Conservation (phyloP, 2,329 filamentous ascomycete species). For the Colletotrichum liaoningense region DNA sequence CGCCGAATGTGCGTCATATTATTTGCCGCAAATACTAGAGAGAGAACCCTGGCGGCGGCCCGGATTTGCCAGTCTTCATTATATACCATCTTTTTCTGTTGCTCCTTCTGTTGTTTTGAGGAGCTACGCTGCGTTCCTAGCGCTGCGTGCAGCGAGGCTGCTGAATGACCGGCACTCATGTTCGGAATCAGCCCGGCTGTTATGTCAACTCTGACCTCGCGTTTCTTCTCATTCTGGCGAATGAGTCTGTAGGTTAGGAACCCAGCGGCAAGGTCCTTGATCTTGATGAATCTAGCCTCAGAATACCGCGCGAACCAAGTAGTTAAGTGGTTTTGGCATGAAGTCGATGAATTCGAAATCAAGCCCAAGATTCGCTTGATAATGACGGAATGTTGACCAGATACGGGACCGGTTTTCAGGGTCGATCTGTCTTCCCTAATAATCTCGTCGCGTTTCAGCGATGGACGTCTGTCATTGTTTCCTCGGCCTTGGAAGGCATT, state of each 20-base stretch:
- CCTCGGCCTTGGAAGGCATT: constrained; percentile 54
- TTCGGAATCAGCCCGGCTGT: constrained; percentile 79
- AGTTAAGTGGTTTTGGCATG: constrained; percentile 82
- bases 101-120: constrained; percentile 66
- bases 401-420: constrained; percentile 55
- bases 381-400: constrained; percentile 82
- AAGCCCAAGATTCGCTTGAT: constrained; percentile 87
- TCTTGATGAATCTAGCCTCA: constrained; percentile 73
- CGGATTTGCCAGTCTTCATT: constrained; percentile 91
- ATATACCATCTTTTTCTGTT: constrained; percentile 71
- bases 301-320: constrained; percentile 82
- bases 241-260: constrained; percentile 86
- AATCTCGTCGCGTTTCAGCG: constrained; percentile 5
- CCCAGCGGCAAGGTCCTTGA: constrained; percentile 81
- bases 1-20: constrained; percentile 59
- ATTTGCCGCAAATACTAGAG: constrained; percentile 85
- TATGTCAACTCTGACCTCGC: constrained; percentile 68
- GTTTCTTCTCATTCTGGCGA: constrained; percentile 76
- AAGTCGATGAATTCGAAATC: constrained; percentile 78
- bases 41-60: constrained; percentile 82
- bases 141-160: constrained; percentile 82
- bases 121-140: constrained; percentile 65
- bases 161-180: constrained; percentile 73
- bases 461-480: constrained; percentile 36
- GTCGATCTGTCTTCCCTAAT: constrained; percentile 3